Base-by-base conservation (phyloP, 1,284 basidiomycete species). In the Ustilago shanxiensis region DNA sequence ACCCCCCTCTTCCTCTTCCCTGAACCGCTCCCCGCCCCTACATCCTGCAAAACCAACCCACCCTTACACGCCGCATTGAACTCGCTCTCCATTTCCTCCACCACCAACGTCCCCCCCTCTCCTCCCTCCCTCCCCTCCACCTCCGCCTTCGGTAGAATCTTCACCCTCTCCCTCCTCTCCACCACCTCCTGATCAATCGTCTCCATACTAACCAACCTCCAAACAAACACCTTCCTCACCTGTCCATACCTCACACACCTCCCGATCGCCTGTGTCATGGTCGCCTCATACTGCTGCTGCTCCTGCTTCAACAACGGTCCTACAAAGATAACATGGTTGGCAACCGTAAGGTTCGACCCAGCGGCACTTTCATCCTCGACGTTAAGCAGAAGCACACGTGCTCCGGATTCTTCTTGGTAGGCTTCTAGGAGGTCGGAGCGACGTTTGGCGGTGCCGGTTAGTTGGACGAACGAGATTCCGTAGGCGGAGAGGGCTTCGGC, bases 361-460 rank as follows among this genome's bases (percentile, higher is more conserved):
- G 94, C 94, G 2, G 95, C 95, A 68, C 92, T 94, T 84, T 96
- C 94, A 86, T 96, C 94, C 89, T 93, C 95, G 72, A 96, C 92
- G 80, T 94, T 94, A 68, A 98, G 88, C 60, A 98, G 88, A 33
- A 98, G 88, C 1, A 97, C 94, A 10, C 93, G 91, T 76, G 85
- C 83, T 1, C 79, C 66, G 0, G 90, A 88, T 66, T 92, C 79
- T 28, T 70, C 69, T 90, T 87, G 97, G 94, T 90, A 96, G 95
- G 77, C 63, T 28, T 75, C 77, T 14, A 81, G 58, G 35, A 71
- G 50, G 49, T 77, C 68, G 5, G 71, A 76, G 10, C 79, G 60
- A 9, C 56, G 56, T 45, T 64, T 72, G 3, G 93, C 93, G 5
- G 90, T 90, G 39, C 95, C 95, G 61, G 90, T 90, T 84, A 97